Evolutionary conservation across 2,329 filamentous ascomycete genomes (phyloP).

Genomic region (Scedosporium aurantiacum): DNA sequence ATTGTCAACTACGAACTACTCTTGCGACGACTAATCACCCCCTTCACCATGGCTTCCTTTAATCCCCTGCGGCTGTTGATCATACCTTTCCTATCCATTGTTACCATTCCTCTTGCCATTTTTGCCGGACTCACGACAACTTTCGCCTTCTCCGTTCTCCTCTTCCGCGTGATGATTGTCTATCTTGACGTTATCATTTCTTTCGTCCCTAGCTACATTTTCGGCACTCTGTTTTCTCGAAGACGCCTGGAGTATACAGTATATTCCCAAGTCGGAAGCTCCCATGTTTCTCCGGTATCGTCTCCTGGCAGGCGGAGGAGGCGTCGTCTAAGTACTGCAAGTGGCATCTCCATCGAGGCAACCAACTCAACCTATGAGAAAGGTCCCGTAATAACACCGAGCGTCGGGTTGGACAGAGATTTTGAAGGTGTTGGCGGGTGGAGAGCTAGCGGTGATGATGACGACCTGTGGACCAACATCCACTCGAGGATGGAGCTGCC

Average conservation of each 20-base stretch:
- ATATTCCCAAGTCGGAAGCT: constrained; percentile 10
- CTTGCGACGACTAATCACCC: background rate
- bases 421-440: constrained; percentile 51
- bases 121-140: constrained; percentile 53
- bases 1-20: background rate
- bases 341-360: constrained; percentile 3
- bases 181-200: constrained; percentile 53
- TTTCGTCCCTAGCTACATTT: constrained; percentile 44
- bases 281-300: background rate
- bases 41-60: constrained; percentile 35
- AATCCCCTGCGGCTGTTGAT: constrained; percentile 45
- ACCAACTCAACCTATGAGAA: constrained; percentile 21
- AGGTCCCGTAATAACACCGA: constrained; percentile 31
- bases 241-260: constrained; percentile 15
- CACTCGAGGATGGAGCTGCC: constrained; percentile 40
- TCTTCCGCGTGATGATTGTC: constrained; percentile 48
- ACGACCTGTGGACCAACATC: constrained; percentile 36
- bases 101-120: constrained; percentile 52
- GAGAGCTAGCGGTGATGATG: constrained; percentile 34
- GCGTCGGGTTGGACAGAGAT: constrained; percentile 40
- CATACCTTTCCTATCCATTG: constrained; percentile 50
- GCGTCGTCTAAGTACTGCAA: constrained; percentile 12
- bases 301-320: constrained; percentile 8
- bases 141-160: constrained; percentile 49
- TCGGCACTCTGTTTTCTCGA: constrained; percentile 23